Evolutionary conservation across 2,329 filamentous ascomycete genomes (phyloP).

Genomic region (Claviceps sp.): DNA sequence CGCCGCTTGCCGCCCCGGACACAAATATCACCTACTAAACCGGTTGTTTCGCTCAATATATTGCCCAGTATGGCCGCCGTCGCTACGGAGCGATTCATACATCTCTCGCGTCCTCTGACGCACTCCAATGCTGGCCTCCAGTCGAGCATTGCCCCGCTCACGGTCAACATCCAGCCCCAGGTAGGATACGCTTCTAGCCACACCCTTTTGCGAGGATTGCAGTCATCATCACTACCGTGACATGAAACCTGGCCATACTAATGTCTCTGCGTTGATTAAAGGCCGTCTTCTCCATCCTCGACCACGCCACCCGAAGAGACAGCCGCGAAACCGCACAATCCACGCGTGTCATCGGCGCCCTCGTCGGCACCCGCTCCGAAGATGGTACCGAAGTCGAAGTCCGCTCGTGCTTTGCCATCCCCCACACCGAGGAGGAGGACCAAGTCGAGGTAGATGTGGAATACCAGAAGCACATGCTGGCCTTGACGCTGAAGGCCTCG

Average conservation of each 20-base stretch:
- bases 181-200: conserved; percentile 34
- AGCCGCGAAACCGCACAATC: conserved; percentile 56
- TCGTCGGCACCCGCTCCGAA: conserved; percentile 85
- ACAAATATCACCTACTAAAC: neutral
- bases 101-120: conserved; percentile 84
- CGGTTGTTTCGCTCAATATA: conserved; percentile 8
- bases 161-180: conserved; percentile 91
- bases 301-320: conserved; percentile 88
- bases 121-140: conserved; percentile 67
- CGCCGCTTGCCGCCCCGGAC: conserved; percentile 7
- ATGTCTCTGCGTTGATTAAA: conserved; percentile 15
- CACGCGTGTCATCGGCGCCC: conserved; percentile 90
- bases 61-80: conserved; percentile 62
- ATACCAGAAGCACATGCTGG: conserved; percentile 99
- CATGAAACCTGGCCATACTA: neutral
- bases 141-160: conserved; percentile 79
- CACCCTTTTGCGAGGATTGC: neutral
- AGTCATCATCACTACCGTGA: neutral
- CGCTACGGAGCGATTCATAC: conserved; percentile 74
- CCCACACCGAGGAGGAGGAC: conserved; percentile 95
- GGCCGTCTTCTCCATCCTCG: conserved; percentile 66
- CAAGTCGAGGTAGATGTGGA: conserved; percentile 99
- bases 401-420: conserved; percentile 91
- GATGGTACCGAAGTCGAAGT: conserved; percentile 96
- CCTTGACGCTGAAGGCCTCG: conserved; percentile 83